Conservation (phyloP, 1,284 basidiomycete genomes). For the Gomphus bonarii region DNA sequence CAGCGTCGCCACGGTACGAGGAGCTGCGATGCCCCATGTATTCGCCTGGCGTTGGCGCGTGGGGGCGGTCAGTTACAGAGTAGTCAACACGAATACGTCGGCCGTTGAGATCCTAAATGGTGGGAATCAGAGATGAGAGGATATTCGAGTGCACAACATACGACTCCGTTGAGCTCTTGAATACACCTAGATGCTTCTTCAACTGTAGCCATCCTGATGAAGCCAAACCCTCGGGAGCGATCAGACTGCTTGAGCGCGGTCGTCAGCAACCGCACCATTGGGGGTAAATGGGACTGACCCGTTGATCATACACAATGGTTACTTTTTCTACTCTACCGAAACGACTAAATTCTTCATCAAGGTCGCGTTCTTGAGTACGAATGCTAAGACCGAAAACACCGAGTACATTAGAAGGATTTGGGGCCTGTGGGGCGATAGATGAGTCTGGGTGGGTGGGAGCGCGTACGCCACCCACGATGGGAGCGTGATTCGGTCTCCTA, state of each 20-base stretch:
- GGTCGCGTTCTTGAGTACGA: slow-evolving; percentile 85
- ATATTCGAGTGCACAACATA: slow-evolving; percentile 20
- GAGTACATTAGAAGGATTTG: slow-evolving; percentile 80
- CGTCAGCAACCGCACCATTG: not conserved
- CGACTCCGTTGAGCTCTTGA: slow-evolving; percentile 85
- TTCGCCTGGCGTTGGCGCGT: slow-evolving; percentile 94
- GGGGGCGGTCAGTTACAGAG: slow-evolving; percentile 87
- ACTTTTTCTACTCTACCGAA: slow-evolving; percentile 92
- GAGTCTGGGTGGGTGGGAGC: not conserved
- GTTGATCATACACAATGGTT: slow-evolving; percentile 96
- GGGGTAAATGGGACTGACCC: slow-evolving; percentile 45
- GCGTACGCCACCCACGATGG: slow-evolving; percentile 42
- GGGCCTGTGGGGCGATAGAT: slow-evolving; percentile 42
- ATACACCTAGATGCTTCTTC: slow-evolving; percentile 87
- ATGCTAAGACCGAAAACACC: slow-evolving; percentile 97
- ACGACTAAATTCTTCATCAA: slow-evolving; percentile 88
- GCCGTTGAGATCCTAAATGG: slow-evolving; percentile 77
- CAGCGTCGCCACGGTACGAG: slow-evolving; percentile 33
- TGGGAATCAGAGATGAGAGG: slow-evolving; percentile 5
- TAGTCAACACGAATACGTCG: slow-evolving; percentile 95
- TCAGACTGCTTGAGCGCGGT: slow-evolving; percentile 54
- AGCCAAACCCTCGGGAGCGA: slow-evolving; percentile 95
- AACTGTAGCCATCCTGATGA: slow-evolving; percentile 84
- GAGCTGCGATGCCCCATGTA: slow-evolving; percentile 89
- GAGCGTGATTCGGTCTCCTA: slow-evolving; percentile 57